Base-by-base conservation (phyloP, 1,139 yeast species). In the Saccharomycopsis hybrid region DNA sequence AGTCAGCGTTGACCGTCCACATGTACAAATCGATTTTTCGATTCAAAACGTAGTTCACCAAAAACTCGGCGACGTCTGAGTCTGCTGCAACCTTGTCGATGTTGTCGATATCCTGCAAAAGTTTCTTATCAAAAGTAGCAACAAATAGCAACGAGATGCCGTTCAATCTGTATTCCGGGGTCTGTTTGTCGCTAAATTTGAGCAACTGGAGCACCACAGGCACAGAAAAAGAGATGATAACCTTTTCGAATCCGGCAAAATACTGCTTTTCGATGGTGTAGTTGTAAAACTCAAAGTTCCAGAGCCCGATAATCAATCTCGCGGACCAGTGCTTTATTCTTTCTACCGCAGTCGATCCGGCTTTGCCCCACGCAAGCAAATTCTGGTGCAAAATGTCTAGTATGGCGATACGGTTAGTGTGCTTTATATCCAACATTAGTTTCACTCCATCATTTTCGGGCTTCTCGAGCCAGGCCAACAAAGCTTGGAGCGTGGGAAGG, bases 371-470 rank as follows among this genome's bases (percentile, higher is more conserved):
- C n/a, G n/a, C n/a, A n/a, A n/a, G n/a, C 60, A 88, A 66, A 32
- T 72, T 76, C 29, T 72, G 62, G 31, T 82, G 67, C 8, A 87
- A 67, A 57, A 73, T 70, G 44, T 74, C 71, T 50, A 82, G 65
- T 3, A 89, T 71, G 48, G 73, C 67, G 18, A 82, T 76, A 35
- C 82, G 79, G 60, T 88, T 87, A 48, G 78, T 75, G 25, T 79
- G 70, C 66, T 92, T 92, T 59, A 90, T 80, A 63, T 92, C 98
- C 56, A 92, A 70, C 88, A 88, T 85, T 50, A 88, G 64, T 57
- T 73, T 72, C 27, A 73, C 64, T 46, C 60, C 57, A 18, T 61
- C 59, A 49, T 63, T 63, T 45, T 60, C 63, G 40, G 57, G 74
- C 3, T 65, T 59, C 3, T 70, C 65, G 55, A 79, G 72, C 86